Evolutionary conservation across 371 early-diverging fungal genomes (phyloP), one percentile per base, ranked within the genome.

Genomic region (Zancudomyces culisetae): DNA sequence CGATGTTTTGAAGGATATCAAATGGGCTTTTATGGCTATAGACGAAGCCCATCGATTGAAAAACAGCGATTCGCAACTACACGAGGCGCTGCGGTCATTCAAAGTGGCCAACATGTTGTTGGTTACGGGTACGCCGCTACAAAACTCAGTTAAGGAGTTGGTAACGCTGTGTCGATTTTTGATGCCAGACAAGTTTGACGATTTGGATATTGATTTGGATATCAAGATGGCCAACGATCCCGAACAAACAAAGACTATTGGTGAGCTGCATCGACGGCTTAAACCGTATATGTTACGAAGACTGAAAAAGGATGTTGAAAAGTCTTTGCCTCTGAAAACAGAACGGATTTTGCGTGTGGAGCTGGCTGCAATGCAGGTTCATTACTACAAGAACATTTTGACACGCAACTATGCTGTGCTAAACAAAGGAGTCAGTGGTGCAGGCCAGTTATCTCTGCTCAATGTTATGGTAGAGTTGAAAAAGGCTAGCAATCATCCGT

Each of bases 401-500:
- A 81, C 91, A 41, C 79, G 85, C 62, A 96, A 96, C 67, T 94
- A 88, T 73, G 81, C 76, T 1, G 82, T 76, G n/a, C 74, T 98
- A 2, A 84, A 80, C 60, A 76, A 77, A 54, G 85, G 87, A 22
- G 73, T 75, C 23, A 63, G 81, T 1, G 91, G 89, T 18, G 76
- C 80, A 43, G 78, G 73, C 53, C 88, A 83, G 66, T 76, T 85
- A 70, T 90, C 83, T 58, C 78, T 90, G 74, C 74, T 88, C 22
- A 97, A 97, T 62, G 85, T 95, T 45, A 85, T 92, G 47, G 93
- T 89, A 62, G 92, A 94, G 75, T 79, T 99, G 28, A 90, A 98
- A 64, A 99, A 99, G 64, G 95, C 91, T 47, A 87, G 94, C 56
- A 99, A 98, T 62, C 99, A 99, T 64, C 99, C 99, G 1, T 99